A percentile compares a stretch with the other conserved stretches of the same genome.
These are phyloP conservation scores for Citrus trifoliata DNA, from an alignment of 345 rosid genomes.

Conservation along the genomic window DNA sequence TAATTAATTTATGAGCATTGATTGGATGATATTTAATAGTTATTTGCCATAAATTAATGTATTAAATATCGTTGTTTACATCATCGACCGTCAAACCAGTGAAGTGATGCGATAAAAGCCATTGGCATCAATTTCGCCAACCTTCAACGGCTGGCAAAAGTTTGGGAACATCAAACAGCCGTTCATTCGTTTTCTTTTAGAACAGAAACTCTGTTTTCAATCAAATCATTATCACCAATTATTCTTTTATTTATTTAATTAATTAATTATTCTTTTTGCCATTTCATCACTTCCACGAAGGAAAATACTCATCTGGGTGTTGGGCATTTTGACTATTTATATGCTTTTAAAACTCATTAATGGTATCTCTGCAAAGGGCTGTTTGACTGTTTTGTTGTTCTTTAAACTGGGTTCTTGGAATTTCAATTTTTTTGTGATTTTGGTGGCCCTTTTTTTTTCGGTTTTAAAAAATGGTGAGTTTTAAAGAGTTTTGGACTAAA, in stretches of 20 bases:
- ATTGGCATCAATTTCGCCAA: background rate
- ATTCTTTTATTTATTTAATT: background rate
- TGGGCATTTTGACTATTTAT: background rate
- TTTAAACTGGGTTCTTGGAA: background rate
- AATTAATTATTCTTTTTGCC: background rate
- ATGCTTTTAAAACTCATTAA: background rate
- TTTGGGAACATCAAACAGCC: background rate
- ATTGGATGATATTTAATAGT: too few species aligned
- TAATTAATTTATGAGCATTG: too few species aligned
- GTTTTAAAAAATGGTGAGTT: conserved; percentile 24
- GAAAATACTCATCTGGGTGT: background rate
- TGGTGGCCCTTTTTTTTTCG: background rate
- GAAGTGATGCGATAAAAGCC: background rate
- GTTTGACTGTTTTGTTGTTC: background rate
- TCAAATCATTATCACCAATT: too few species aligned
- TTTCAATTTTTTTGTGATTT: background rate
- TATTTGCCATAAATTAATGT: too few species aligned
- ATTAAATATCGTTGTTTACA: background rate
- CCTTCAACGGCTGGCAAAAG: background rate
- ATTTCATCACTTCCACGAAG: background rate
- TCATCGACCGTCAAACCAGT: background rate
- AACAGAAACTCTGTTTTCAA: background rate
- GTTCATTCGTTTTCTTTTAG: background rate
- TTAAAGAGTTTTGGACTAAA: conserved; percentile 43
- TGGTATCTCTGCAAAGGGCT: background rate